These are phyloP conservation scores for Zasmidium citrigriseum DNA, from an alignment of 2,329 filamentous ascomycete genomes.

Conservation along the genomic window DNA sequence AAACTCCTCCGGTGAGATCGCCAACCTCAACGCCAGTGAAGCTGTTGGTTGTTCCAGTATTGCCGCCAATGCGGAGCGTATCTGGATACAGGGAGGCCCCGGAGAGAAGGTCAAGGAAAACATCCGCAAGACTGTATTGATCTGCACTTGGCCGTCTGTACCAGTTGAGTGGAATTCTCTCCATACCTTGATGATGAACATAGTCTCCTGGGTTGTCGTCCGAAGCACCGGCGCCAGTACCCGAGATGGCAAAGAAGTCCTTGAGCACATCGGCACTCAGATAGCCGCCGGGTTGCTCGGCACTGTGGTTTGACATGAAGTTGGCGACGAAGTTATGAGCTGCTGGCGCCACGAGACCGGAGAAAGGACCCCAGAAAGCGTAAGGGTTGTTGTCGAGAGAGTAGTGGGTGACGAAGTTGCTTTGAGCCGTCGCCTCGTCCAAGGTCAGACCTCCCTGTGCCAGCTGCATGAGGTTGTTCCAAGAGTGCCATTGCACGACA, in stretches of 20 bases:
- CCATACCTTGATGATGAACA: slow-evolving; percentile 24
- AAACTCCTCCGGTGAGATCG: slow-evolving; percentile 42
- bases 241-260: slow-evolving; percentile 24
- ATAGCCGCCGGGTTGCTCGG: slow-evolving; percentile 23
- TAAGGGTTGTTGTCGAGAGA: slow-evolving; percentile 33
- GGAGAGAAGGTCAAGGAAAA: slow-evolving; percentile 16
- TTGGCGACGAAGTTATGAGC: slow-evolving; percentile 29
- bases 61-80: slow-evolving; percentile 38
- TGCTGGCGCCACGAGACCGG: slow-evolving; percentile 24
- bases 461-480: background rate
- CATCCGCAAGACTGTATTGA: slow-evolving; percentile 16
- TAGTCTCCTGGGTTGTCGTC: slow-evolving; percentile 23
- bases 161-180: slow-evolving; percentile 34
- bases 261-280: slow-evolving; percentile 22
- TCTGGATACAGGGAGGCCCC: slow-evolving; percentile 22
- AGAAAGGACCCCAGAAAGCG: slow-evolving; percentile 33
- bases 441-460: slow-evolving; percentile 10
- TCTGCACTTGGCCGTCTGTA: slow-evolving; percentile 18
- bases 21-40: slow-evolving; percentile 38
- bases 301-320: slow-evolving; percentile 29
- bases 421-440: slow-evolving; percentile 15
- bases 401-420: slow-evolving; percentile 14
- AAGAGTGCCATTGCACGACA: slow-evolving; percentile 16
- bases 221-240: slow-evolving; percentile 17
- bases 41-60: slow-evolving; percentile 38